Percentiles rank a stretch among this genome's conserved stretches.
Evolutionary conservation across 768 basidiomycete genomes (phyloP).

Genomic region (Suillus tomentosus): DNA sequence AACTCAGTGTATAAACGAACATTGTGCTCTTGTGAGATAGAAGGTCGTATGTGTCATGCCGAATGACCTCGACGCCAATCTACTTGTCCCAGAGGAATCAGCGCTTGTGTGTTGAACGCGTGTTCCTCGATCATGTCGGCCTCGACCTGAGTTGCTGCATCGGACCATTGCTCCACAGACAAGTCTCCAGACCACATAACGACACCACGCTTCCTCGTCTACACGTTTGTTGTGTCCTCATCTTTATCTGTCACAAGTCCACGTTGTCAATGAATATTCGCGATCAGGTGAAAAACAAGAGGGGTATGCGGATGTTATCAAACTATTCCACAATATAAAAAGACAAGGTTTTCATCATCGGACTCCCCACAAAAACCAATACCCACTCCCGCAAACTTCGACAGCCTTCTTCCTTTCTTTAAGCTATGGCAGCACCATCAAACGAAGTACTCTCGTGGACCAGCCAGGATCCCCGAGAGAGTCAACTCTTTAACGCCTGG

Average conservation of each 20-base stretch:
- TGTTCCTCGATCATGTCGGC: conserved; percentile 70
- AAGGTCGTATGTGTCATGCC: conserved; percentile 32
- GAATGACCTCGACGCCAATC: conserved; percentile 33
- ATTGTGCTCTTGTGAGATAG: conserved; percentile 24
- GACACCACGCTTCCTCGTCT: conserved; percentile 63
- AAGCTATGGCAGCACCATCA: conserved; percentile 49
- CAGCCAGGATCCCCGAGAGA: conserved; percentile 82
- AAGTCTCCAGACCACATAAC: conserved; percentile 55
- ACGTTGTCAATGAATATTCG: conserved; percentile 72
- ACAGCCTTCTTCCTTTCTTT: conserved; percentile 38
- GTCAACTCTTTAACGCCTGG: conserved; percentile 79
- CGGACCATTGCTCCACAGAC: conserved; percentile 74
- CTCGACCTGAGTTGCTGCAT: conserved; percentile 53
- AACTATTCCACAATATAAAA: conserved; percentile 56
- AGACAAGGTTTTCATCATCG: conserved; percentile 26
- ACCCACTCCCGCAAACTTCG: conserved; percentile 32
- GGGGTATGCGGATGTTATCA: conserved; percentile 47
- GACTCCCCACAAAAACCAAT: conserved; percentile 27
- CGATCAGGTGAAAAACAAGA: conserved; percentile 53
- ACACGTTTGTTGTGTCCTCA: conserved; percentile 75
- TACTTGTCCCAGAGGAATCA: conserved; percentile 42
- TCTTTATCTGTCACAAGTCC: conserved; percentile 72
- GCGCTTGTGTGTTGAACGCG: conserved; percentile 58
- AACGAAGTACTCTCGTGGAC: conserved; percentile 86
- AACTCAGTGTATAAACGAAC: conserved; percentile 24